Percentiles rank a stretch among this genome's conserved stretches.
Conservation (phyloP, 495 filamentous ascomycete species). For the Filosporella fistucella region DNA sequence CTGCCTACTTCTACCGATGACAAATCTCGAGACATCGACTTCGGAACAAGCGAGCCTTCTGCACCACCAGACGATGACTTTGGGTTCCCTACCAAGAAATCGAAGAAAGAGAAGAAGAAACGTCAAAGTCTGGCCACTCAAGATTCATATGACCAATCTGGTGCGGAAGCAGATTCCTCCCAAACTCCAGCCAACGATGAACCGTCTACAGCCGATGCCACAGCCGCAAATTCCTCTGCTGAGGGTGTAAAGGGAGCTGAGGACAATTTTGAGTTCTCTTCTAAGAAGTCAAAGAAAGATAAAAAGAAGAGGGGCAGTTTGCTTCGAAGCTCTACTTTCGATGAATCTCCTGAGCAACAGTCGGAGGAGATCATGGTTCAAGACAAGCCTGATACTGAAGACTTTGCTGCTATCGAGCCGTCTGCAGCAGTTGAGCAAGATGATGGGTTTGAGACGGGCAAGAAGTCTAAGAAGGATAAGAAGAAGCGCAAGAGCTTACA, state of each 20-base stretch:
- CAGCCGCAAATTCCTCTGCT: neutral
- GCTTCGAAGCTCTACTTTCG: slow-evolving; percentile 3
- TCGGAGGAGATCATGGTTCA: slow-evolving; percentile 18
- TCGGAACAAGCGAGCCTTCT: neutral
- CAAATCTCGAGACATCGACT: neutral
- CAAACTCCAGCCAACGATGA: no score
- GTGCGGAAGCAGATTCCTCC: no score
- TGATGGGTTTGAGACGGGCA: slow-evolving; percentile 1
- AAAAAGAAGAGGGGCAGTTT: slow-evolving; percentile 22
- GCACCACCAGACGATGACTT: slow-evolving; percentile 14
- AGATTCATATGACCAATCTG: no score
- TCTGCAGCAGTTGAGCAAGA: neutral
- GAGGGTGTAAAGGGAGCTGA: slow-evolving; percentile 1
- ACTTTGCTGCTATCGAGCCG: neutral
- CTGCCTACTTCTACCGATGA: no score
- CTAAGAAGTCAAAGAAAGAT: slow-evolving; percentile 27
- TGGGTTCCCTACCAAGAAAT: slow-evolving; percentile 25
- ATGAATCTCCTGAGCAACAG: slow-evolving; percentile 8
- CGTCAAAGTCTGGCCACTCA: slow-evolving; percentile 8
- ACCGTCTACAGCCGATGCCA: neutral
- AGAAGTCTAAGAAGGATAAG: slow-evolving; percentile 25
- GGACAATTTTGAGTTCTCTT: neutral
- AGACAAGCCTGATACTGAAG: slow-evolving; percentile 33
- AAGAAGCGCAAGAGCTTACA: slow-evolving; percentile 14
- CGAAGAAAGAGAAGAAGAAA: slow-evolving; percentile 43